Percentiles rank a stretch among this genome's conserved stretches.
These are phyloP conservation scores for Escovopsis weberi DNA, from an alignment of 2,329 filamentous ascomycete species.

Conservation along the genomic window DNA sequence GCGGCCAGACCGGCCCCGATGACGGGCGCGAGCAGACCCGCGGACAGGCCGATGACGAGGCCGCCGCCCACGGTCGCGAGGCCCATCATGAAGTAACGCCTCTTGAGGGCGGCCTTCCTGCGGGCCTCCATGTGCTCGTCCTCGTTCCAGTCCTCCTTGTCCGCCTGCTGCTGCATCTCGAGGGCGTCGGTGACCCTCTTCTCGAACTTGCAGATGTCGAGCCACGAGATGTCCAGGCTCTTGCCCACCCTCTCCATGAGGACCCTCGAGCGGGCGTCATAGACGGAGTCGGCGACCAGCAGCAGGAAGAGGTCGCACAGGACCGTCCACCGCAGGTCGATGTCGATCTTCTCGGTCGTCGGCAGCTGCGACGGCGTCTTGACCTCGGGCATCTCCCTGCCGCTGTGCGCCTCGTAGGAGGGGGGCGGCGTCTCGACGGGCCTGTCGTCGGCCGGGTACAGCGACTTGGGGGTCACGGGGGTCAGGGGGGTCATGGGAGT, in stretches of 20 bases:
- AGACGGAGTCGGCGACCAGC: conserved; percentile 88
- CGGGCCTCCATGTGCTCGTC: conserved; percentile 82
- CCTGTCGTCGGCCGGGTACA: conserved; percentile 26
- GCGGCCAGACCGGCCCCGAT: conserved; percentile 90
- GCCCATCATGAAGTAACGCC: conserved; percentile 88
- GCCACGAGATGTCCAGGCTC: conserved; percentile 69
- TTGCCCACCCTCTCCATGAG: conserved; percentile 72
- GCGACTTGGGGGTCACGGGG: conserved; percentile 13
- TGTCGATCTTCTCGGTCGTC: conserved; percentile 72
- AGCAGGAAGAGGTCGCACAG: conserved; percentile 91
- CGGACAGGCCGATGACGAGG: conserved; percentile 87
- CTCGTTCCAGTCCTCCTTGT: conserved; percentile 97
- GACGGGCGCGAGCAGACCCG: conserved; percentile 78
- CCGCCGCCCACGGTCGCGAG: conserved; percentile 90
- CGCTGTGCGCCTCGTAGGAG: conserved; percentile 47
- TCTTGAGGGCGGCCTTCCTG: conserved; percentile 66
- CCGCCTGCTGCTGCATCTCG: conserved; percentile 91
- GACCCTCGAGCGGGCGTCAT: conserved; percentile 76
- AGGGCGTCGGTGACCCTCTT: conserved; percentile 92
- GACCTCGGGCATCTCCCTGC: conserved; percentile 62
- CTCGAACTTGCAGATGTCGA: conserved; percentile 93
- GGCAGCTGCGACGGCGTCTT: conserved; percentile 73
- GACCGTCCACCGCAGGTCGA: conserved; percentile 93
- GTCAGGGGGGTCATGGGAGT: conserved; percentile 9
- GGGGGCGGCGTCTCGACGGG: conserved; percentile 38